Evolutionary conservation across 176 grass and related monocot genomes (phyloP), one percentile per base, ranked within the genome.

Genomic region (Carex cristatella): DNA sequence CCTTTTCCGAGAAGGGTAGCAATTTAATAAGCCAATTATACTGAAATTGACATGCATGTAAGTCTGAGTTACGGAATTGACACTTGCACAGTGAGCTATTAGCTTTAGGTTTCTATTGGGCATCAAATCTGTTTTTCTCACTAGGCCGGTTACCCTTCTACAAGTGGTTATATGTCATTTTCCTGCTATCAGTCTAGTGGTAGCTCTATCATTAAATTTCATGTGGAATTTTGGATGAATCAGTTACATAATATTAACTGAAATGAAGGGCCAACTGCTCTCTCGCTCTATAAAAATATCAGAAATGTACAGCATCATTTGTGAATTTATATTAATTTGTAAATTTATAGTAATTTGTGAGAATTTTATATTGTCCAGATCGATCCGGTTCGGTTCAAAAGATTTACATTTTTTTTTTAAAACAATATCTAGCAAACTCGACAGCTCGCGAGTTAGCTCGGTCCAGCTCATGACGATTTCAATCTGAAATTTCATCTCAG

Each of bases 151-250:
- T 18, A 33, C 44, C 12, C 18, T 28, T 15, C 0, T 80, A 11
- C 59, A 82, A 82, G 80, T 82, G 2, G 80, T 82, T 82, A 12
- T 61, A 82, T 82, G 80, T 82, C 80, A 82, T 82, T 82, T 61
- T 80, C 77, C 33, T 60, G 7, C 10, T 61, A 27, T 1, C 19
- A 54, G 2, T 81, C 78, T 80, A 80, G 59, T 23, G 37, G 14
- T 28, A 15, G 61, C 67, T 67, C 37, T 14, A 15, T 67, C 80
- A 82, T 82, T 82, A 65, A 64, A 65, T 44, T 40, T 80, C 55
- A 38, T 81, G 4, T 1, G 9, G 9, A 61, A 44, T 63, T 71
- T 81, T 16, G 59, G 59, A 63, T 19, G 54, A 80, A 16, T 18
- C 49, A 80, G 4, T 81, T 7, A n/a, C 31, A n/a, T 61, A 55